Evolutionary conservation across 2,329 filamentous ascomycete species (phyloP), one percentile per base, ranked within the genome.

Genomic region (Fusarium continuum): DNA sequence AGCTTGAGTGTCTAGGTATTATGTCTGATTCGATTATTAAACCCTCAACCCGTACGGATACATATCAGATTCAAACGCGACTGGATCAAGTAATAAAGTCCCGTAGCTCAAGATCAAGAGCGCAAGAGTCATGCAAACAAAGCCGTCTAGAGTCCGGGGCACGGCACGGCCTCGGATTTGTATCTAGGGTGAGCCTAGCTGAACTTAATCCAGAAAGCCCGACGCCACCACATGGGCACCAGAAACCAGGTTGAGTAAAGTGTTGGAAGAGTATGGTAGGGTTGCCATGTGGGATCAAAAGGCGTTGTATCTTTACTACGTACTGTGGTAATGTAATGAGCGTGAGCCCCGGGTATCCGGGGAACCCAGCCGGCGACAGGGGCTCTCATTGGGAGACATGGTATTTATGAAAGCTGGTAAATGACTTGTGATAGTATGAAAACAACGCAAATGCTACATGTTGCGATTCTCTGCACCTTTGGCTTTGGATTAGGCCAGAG

Each of bases 141-240:
- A 51, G 17, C 34, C 44, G 16, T 55, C 34, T 8, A 39, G 22
- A 64, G 57, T 63, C 62, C 17, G 60, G 51, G 65, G 58, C 55
- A 56, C 54, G 39, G 54, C 38, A 44, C 52, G 44, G 47, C 57
- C 44, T 55, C 60, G 56, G 61, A 38, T 58, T 54, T 61, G 53
- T 54, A 43, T 64, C 62, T 68, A 67, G 55, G 57, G 52, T 45
- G 28, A 55, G 63, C 47, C 49, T 70, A 70, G 64, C 39, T 50
- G 62, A 61, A 60, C 52, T 50, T 70, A 67, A 66, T 43, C 9
- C 13, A 50, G 40, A 45, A 66, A 50, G 63, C 36, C 67, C 62
- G 43, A 64, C 67, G 67, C 67, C 59, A 70, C 62, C 51, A 64
- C 61, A 61, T 64, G 55, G 62, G 25, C 40, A 49, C 41, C 25